Conservation (phyloP, 2,329 filamentous ascomycete species). For the Onygenales sp. region DNA sequence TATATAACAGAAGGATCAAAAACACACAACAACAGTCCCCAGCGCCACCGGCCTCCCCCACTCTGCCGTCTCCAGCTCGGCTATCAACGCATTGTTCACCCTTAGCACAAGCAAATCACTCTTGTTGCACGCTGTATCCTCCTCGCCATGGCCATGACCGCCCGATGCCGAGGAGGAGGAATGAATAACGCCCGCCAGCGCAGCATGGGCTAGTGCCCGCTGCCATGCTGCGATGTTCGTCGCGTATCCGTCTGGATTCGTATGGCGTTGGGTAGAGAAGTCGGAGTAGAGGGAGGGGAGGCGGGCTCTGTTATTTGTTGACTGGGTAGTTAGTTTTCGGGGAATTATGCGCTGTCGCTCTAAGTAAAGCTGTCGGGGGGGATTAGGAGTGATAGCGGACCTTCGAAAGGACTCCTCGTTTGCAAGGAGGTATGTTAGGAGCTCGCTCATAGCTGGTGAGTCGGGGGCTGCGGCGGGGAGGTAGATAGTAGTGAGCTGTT, state of each 20-base stretch:
- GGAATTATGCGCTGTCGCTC: slow-evolving; percentile 33
- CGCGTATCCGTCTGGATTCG: slow-evolving; percentile 76
- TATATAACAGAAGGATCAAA: neutral
- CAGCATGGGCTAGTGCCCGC: slow-evolving; percentile 59
- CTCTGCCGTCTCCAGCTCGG: slow-evolving; percentile 63
- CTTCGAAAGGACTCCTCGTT: slow-evolving; percentile 51
- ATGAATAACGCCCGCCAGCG: slow-evolving; percentile 52
- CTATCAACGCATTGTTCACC: slow-evolving; percentile 54
- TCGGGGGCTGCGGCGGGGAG: neutral
- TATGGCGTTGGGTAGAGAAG: slow-evolving; percentile 61
- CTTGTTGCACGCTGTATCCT: slow-evolving; percentile 14
- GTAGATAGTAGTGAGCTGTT: neutral
- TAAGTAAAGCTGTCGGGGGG: slow-evolving; percentile 28
- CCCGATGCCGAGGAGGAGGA: slow-evolving; percentile 17
- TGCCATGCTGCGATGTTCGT: slow-evolving; percentile 77
- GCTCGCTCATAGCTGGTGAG: slow-evolving; percentile 40
- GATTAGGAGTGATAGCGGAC: slow-evolving; percentile 2
- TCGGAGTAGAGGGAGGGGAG: slow-evolving; percentile 83
- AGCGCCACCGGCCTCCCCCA: slow-evolving; percentile 75
- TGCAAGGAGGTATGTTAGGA: slow-evolving; percentile 56
- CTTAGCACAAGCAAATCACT: slow-evolving; percentile 43
- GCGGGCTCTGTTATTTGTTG: slow-evolving; percentile 49
- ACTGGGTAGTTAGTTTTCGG: neutral
- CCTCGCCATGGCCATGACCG: neutral
- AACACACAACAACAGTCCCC: slow-evolving; percentile 58